A percentile compares a stretch with the other conserved stretches of the same genome.
Conservation (phyloP, 306 rosid genomes). For the Lathyrus tuberosus region DNA sequence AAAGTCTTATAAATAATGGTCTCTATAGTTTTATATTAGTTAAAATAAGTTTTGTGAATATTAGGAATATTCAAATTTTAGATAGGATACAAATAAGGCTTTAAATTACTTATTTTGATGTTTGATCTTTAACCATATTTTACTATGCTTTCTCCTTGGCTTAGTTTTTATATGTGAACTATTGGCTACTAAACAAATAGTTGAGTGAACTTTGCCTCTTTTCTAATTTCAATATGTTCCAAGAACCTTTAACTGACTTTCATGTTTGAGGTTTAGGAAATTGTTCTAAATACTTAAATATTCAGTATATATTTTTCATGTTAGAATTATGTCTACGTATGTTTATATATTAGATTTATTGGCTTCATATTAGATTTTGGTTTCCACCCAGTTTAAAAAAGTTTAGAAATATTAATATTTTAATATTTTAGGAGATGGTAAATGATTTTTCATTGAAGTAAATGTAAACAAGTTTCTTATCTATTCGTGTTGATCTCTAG, state of each 20-base stretch:
- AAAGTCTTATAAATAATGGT: neutral
- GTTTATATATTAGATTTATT: neutral
- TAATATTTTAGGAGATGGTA: neutral
- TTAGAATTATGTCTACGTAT: neutral
- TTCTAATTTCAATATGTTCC: neutral
- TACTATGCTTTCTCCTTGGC: neutral
- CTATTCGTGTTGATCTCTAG: neutral
- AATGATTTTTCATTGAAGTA: neutral
- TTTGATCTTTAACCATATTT: neutral
- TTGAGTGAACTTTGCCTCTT: too few relatives aligned
- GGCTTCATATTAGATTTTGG: neutral
- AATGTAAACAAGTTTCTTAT: neutral
- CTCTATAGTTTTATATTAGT: neutral
- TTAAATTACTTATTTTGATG: too few relatives aligned
- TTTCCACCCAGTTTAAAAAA: neutral
- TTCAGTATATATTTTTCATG: neutral
- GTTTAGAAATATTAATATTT: neutral
- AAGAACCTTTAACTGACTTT: neutral
- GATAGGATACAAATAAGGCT: too few relatives aligned
- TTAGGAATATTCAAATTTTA: too few relatives aligned
- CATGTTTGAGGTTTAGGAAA: too few relatives aligned
- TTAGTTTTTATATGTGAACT: constrained; percentile 11
- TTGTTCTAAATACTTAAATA: too few relatives aligned
- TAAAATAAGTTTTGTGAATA: too few relatives aligned
- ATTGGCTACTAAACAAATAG: too few relatives aligned